Percentiles rank a stretch among this genome's conserved stretches.
phyloP scores from a whole-genome alignment of 176 grass and related monocot genomes.

The Chrysopogon serrulatus region DNA sequence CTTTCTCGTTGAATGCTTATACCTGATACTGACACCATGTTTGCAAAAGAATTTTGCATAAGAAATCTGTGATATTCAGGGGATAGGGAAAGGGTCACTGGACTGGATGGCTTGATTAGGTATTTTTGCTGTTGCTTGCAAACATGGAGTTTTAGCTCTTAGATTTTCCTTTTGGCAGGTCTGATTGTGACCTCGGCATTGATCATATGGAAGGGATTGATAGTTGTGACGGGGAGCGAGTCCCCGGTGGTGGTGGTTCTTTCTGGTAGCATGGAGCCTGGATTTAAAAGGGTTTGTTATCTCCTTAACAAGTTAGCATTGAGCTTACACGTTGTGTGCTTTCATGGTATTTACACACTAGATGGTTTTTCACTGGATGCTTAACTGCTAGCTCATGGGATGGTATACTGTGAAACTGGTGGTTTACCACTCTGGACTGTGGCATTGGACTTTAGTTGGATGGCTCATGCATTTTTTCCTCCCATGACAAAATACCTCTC shows the following conservation, averaged over 20 bases:
- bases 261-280: conserved; percentile 73
- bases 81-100: background rate
- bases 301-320: background rate
- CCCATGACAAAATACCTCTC: background rate
- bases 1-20: background rate
- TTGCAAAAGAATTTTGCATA: background rate
- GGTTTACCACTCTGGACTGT: background rate
- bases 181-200: conserved; percentile 69
- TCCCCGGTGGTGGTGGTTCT: conserved; percentile 70
- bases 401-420: background rate
- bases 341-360: background rate
- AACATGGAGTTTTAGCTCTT: background rate
- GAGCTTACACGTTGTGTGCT: background rate
- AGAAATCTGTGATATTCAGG: background rate
- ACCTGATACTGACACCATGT: background rate
- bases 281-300: conserved; percentile 66
- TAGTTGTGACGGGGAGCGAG: conserved; percentile 54
- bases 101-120: background rate
- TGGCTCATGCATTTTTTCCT: background rate
- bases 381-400: background rate
- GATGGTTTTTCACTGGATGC: background rate
- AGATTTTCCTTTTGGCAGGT: conserved; percentile 36
- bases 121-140: background rate
- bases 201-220: conserved; percentile 76
- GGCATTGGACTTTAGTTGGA: background rate